Evolutionary conservation across 192 early-diverging fungal genomes (phyloP), one percentile per base, ranked within the genome.

Genomic region (Coemansia sp.): DNA sequence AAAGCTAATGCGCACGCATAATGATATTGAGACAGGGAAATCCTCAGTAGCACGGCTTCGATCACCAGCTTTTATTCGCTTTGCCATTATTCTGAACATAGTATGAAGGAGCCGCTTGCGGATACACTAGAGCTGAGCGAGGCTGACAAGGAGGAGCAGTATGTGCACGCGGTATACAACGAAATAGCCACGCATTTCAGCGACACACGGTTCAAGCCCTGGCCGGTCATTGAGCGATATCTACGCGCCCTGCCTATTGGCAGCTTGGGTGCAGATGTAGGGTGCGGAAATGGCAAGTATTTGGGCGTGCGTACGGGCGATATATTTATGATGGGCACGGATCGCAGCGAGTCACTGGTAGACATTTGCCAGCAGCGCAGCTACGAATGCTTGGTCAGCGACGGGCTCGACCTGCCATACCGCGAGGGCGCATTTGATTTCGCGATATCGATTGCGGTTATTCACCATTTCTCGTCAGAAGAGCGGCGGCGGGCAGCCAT

Each of bases 251-350:
- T 85, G 49, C 65, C 80, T 0, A 4, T 60, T 3, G 93, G 90
- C 5, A 88, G 86, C 43, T 23, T 98, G 2, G 95, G 95, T 10
- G 90, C 88, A 1, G 95, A 98, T 73, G 84, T 98, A 21, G 95
- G 95, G 14, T 95, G 95, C 59, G 95, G 95, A 9, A 98, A 98
- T 73, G 95, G 95, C 36, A 98, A 98, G 69, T 98, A 98, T 62
- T 79, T 98, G 62, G 87, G 86, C 25, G 88, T 95, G 3, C 94
- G 95, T 57, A 70, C 69, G 0, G 52, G 58, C n/a, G 80, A 85
- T n/a, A 63, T 94, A 6, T 82, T 82, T 55, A 85, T 90, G 32
- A 50, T 92, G 27, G 95, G 94, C 38, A 90, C 88, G 0, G 95
- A 98, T 57, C 63, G 90, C 59, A 90, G 90, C 75, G 68, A 75